Evolutionary conservation across 148 eudicot genomes (phyloP).

Genomic region (Bassia scoparia): DNA sequence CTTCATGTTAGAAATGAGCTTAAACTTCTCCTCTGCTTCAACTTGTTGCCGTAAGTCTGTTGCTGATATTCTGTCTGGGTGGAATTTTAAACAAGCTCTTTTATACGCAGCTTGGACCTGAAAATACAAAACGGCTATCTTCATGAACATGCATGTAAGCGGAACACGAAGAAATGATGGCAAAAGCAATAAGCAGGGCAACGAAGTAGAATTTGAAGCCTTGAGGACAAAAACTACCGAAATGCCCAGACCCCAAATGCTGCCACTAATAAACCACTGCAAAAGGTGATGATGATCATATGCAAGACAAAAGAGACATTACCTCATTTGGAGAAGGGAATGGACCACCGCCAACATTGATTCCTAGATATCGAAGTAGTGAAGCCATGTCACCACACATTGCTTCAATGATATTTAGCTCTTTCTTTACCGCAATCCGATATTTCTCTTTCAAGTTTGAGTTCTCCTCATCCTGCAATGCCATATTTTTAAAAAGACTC

Average conservation of each 20-base stretch:
- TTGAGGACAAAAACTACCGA: neutral
- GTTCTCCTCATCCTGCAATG: conserved; percentile 64
- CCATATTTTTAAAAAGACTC: neutral
- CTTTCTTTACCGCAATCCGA: conserved; percentile 53
- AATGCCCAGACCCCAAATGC: neutral
- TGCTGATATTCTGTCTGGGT: conserved; percentile 73
- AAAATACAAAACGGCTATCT: neutral
- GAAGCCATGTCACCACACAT: conserved; percentile 58
- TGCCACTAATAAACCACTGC: neutral
- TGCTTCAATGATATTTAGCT: conserved; percentile 48
- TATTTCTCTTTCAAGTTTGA: conserved; percentile 59
- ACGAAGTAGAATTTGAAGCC: no score
- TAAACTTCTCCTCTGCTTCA: conserved; percentile 95
- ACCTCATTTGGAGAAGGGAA: conserved; percentile 58
- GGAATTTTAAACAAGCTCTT: conserved; percentile 69
- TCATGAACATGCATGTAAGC: neutral
- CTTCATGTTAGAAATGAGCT: conserved; percentile 84
- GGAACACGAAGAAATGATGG: neutral
- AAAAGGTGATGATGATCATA: neutral
- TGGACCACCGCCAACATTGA: conserved; percentile 38
- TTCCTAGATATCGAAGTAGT: conserved; percentile 58
- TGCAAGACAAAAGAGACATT: conserved; percentile 1
- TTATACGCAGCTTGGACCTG: conserved; percentile 89
- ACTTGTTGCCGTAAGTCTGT: conserved; percentile 73
- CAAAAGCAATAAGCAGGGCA: neutral